Evolutionary conservation across 352 stramenopile species (phyloP), one percentile per base, ranked within the genome.

Genomic region (Pythium angustatum): DNA sequence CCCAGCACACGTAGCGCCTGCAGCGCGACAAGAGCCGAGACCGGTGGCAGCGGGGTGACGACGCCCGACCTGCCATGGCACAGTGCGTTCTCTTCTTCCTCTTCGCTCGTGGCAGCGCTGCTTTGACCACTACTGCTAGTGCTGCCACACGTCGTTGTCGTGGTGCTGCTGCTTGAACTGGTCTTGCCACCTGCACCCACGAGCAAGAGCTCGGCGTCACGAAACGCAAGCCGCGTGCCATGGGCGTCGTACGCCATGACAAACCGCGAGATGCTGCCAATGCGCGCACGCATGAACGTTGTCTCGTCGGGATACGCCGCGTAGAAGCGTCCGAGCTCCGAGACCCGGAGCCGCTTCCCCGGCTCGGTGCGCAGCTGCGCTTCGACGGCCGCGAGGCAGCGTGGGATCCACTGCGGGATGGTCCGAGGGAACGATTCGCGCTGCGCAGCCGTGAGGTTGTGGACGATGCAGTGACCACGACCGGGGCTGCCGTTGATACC

Each of bases 381-480:
- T 30, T 45, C 60, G 38, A 67, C 1, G 5, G 60, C 60, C 31
- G 40, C 50, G 1, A 67, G 34, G 24, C 21, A 24, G 2, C 22
- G 38, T 11, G 60, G 51, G 17, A 67, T 33, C 28, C 22, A 21
- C 33, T 33, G 41, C 14, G 10, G n/a, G 5, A 62, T 45, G 3
- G 27, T 55, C 24, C 21, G 3, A 9, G 52, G 22, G 26, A 56
- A 67, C 3, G 1, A 12, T 10, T n/a, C 22, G 11, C 30, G 52
- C 30, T 67, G 60, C 33, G 40, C 14, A 15, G 40, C 30, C 17
- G 60, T 67, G 21, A 57, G 60, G 2, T 5, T 49, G 43, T 67
- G 60, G 28, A 38, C 22, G 14, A 67, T 27, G 47, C 19, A 12
- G 24, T n/a, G n/a, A n/a, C n/a, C n/a, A n/a, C n/a, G n/a, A n/a